phyloP scores from a whole-genome alignment of 2,329 filamentous ascomycete genomes.

The Mycogone perniciosa region DNA sequence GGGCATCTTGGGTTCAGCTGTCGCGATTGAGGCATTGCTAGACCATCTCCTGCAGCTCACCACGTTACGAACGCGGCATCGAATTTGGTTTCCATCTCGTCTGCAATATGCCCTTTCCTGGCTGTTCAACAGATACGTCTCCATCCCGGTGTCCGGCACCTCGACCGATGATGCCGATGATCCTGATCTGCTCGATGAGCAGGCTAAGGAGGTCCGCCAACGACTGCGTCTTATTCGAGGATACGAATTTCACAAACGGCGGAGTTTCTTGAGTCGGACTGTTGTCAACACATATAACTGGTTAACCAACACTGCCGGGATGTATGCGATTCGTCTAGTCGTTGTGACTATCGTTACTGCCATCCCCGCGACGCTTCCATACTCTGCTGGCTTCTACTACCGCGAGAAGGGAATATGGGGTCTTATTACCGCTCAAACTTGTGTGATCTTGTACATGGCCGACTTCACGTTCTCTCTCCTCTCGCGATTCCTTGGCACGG shows the following conservation, averaged over 20 bases:
- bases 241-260: constrained; percentile 12
- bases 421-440: constrained; percentile 45
- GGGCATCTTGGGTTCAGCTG: constrained; percentile 25
- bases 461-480: constrained; percentile 44
- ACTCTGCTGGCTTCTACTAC: constrained; percentile 43
- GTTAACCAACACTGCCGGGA: constrained; percentile 36
- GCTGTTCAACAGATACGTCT: constrained; percentile 23
- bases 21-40: constrained; percentile 29
- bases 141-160: constrained; percentile 17
- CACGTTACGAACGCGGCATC: constrained; percentile 26
- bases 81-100: constrained; percentile 38
- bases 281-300: constrained; percentile 31
- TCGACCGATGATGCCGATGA: constrained; percentile 14
- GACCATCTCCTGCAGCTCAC: constrained; percentile 31
- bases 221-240: constrained; percentile 31
- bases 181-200: constrained; percentile 22
- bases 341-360: constrained; percentile 37
- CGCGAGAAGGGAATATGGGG: constrained; percentile 47
- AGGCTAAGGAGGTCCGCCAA: constrained; percentile 29
- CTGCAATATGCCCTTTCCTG: constrained; percentile 34
- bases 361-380: constrained; percentile 36
- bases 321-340: constrained; percentile 43
- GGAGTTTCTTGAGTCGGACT: constrained; percentile 16
- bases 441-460: constrained; percentile 42
- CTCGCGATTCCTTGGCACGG: constrained; percentile 34